Evolutionary conservation across 2,329 filamentous ascomycete species (phyloP), one percentile per base, ranked within the genome.

Genomic region (Trichoderma cornu-damae): DNA sequence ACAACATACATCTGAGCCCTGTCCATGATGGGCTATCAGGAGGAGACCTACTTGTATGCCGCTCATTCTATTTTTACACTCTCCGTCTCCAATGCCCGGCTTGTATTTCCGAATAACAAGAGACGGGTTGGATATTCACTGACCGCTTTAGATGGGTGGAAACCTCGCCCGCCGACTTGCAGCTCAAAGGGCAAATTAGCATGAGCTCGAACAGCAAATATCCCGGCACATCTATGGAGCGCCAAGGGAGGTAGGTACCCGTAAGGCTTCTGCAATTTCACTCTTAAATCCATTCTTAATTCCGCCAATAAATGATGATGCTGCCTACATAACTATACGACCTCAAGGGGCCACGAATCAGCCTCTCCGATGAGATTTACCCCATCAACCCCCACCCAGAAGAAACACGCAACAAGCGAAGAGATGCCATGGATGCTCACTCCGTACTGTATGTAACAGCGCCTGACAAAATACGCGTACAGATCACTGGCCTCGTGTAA

Each of bases 241-340:
- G 9, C 16, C 11, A 28, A 20, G 28, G 26, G 34, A 30, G 40
- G 48, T 51, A 38, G 8, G 28, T 7, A 9, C 8, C 22, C 16
- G 26, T 24, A 32, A 38, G 8, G 28, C 6, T 6, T 14, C 22
- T 12, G 26, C 16, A 32, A 34, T 32, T 26, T 40, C n/a, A 30
- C 4, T 32, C 34, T 52, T 52, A 42, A 40, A 32, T 52, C 35
- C 49, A 30, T 35, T 35, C 30, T 46, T 42, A 30, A 55, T 55
- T 46, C 34, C 32, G 51, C n/a, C 7, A 52, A 16, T 9, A 40
- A n/a, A n/a, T n/a, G n/a, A n/a, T n/a, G n/a, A n/a, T n/a, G n/a
- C n/a, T n/a, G n/a, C n/a, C n/a, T n/a, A n/a, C n/a, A n/a, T n/a
- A n/a, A n/a, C n/a, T n/a, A 22, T n/a, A 6, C 26, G 42, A 34